phyloP scores from a whole-genome alignment of 73 alveolate genomes.

The Tetrahymena elliotti region DNA sequence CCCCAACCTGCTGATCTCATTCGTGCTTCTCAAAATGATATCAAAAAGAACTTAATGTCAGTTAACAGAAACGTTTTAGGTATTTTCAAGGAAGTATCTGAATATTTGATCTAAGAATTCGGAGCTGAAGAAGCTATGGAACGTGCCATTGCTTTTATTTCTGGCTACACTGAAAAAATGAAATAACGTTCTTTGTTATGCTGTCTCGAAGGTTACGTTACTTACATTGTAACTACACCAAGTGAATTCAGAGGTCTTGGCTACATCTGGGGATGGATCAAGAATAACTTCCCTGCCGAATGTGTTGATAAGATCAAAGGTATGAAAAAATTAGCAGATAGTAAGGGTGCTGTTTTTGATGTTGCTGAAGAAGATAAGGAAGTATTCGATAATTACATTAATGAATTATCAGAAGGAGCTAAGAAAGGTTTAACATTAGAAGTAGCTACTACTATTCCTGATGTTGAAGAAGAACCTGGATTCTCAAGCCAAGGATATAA shows the following conservation, averaged over 20 bases:
- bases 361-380: constrained; percentile 38
- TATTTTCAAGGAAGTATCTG: constrained; percentile 81
- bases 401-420: neutral
- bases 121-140: constrained; percentile 53
- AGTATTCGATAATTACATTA: constrained; percentile 2
- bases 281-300: constrained; percentile 19
- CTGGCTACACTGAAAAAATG: constrained; percentile 61
- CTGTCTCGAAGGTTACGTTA: constrained; percentile 61
- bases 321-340: constrained; percentile 14
- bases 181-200: constrained; percentile 62
- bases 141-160: constrained; percentile 59
- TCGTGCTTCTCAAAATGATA: constrained; percentile 80
- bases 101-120: constrained; percentile 43
- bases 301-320: constrained; percentile 7
- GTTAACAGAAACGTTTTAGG: constrained; percentile 76
- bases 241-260: constrained; percentile 25
- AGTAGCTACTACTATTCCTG: constrained; percentile 6
- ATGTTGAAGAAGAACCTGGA: constrained; percentile 18
- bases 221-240: constrained; percentile 5
- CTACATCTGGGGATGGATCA: constrained; percentile 26
- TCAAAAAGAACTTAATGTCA: constrained; percentile 55
- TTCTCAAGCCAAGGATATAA: neutral
- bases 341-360: constrained; percentile 23
- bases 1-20: constrained; percentile 90
- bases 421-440: constrained; percentile 6